Conservation (phyloP, 1,139 yeast genomes). For the Candida frijolesensis region DNA sequence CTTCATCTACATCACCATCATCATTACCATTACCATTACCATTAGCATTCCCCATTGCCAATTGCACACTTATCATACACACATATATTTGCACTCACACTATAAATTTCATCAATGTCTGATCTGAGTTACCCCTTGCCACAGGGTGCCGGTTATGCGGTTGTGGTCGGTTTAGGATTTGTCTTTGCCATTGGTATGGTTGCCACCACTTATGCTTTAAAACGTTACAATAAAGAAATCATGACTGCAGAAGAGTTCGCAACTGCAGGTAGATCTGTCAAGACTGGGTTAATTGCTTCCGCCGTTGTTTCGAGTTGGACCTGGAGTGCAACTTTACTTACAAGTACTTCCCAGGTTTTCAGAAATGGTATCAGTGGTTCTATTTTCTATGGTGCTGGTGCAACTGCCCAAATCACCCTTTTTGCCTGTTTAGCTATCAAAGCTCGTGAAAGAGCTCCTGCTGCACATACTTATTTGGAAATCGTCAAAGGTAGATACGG, state of each 20-base stretch:
- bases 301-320: conserved; percentile 95
- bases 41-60: background rate
- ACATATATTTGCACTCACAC: background rate
- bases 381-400: conserved; percentile 55
- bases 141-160: conserved; percentile 90
- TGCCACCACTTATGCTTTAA: conserved; percentile 64
- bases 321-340: conserved; percentile 86
- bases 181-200: conserved; percentile 83
- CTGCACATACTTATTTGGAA: conserved; percentile 60
- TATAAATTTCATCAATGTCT: conserved; percentile 2
- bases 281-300: conserved; percentile 77
- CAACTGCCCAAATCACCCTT: conserved; percentile 53
- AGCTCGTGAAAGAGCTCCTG: conserved; percentile 59
- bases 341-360: conserved; percentile 78
- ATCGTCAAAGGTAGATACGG: conserved; percentile 57
- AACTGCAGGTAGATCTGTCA: conserved; percentile 84
- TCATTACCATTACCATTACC: background rate
- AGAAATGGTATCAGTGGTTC: conserved; percentile 70
- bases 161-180: conserved; percentile 85
- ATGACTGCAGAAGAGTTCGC: conserved; percentile 89
- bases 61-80: background rate
- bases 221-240: conserved; percentile 76
- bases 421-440: conserved; percentile 57
- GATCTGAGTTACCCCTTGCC: conserved; percentile 31
- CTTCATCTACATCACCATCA: background rate